phyloP scores from a whole-genome alignment of 176 grass and related monocot genomes.

The sorghum (Sorghum bicolor) region Sorghum_bicolor_NCBIv3 NC_012875.2:44387001-44387500 shows the following conservation, averaged over 20 bases:
- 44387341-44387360: slow-evolving; percentile 30
- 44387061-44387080: neutral
- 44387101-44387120: too few species aligned
- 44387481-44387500: neutral
- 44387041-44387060: neutral
- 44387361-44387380: slow-evolving; percentile 45
- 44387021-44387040: too few species aligned
- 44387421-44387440: too few species aligned
- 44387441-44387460: too few species aligned
- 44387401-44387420: neutral
- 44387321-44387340: too few species aligned
- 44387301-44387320: neutral
- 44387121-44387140: too few species aligned
- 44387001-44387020: neutral
- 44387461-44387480: neutral
- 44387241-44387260: neutral
- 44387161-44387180: too few species aligned
- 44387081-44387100: too few species aligned
- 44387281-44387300: neutral
- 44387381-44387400: neutral
- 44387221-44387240: neutral
- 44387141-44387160: too few species aligned
- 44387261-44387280: slow-evolving; percentile 38
- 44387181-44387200: neutral
- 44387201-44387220: too few species aligned